These are phyloP conservation scores for Pythium angustatum DNA, from an alignment of 352 stramenopile genomes.

Conservation along the genomic window DNA sequence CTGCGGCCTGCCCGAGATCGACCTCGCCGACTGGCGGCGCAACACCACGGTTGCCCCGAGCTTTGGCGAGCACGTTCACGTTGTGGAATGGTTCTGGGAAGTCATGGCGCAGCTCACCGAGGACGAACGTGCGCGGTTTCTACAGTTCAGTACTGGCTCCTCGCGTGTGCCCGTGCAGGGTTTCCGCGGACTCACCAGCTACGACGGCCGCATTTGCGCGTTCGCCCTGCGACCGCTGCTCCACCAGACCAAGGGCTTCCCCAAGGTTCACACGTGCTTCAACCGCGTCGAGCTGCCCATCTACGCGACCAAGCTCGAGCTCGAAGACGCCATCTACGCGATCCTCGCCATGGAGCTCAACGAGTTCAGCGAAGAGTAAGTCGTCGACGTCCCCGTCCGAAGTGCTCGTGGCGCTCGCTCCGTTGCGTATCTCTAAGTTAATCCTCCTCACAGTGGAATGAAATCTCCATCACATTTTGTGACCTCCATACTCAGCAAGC, in stretches of 20 bases:
- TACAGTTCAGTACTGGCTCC: constrained; percentile 87
- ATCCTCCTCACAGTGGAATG: no score
- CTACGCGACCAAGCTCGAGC: constrained; percentile 86
- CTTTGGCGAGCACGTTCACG: constrained; percentile 45
- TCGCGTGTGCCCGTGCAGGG: constrained; percentile 84
- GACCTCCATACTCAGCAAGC: no score
- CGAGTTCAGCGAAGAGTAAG: constrained; percentile 91
- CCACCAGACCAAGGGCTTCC: constrained; percentile 65
- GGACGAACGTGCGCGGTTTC: constrained; percentile 76
- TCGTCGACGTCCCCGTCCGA: not conserved
- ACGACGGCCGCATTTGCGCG: constrained; percentile 78
- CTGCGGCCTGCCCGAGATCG: constrained; percentile 83
- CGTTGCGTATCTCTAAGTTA: no score
- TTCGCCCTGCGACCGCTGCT: constrained; percentile 65
- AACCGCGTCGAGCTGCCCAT: constrained; percentile 80
- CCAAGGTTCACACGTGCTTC: constrained; percentile 83
- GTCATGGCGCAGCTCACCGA: constrained; percentile 54
- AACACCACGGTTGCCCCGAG: constrained; percentile 66
- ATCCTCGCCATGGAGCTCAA: constrained; percentile 96
- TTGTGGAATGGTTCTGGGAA: constrained; percentile 82
- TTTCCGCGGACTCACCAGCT: constrained; percentile 81
- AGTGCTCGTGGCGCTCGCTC: no score
- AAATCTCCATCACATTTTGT: no score
- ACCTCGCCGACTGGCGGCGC: constrained; percentile 87
- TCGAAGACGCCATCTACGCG: constrained; percentile 94